Conservation (phyloP, 768 basidiomycete species). For the Mycena galericulata region DNA sequence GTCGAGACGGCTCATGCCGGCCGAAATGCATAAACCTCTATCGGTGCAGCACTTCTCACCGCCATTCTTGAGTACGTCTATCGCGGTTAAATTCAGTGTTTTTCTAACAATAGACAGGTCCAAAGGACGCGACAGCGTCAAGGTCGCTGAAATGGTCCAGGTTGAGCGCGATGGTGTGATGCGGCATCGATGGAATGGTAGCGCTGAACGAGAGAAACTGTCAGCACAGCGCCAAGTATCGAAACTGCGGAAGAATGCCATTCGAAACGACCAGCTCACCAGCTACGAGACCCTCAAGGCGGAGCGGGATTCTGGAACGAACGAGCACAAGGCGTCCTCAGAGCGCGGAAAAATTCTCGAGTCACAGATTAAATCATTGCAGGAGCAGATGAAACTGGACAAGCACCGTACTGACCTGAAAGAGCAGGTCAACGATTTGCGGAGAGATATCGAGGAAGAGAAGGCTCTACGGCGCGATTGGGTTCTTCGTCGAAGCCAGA, state of each 20-base stretch:
- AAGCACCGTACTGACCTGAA: conserved; percentile 8
- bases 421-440: neutral
- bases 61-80: conserved; percentile 18
- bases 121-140: conserved; percentile 1
- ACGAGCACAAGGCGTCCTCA: neutral
- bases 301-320: neutral
- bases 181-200: conserved; percentile 9
- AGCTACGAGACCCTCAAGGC: neutral
- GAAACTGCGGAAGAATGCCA: neutral
- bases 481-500: neutral
- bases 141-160: neutral
- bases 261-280: neutral
- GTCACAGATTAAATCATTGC: neutral
- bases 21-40: conserved; percentile 30
- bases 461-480: neutral
- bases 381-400: conserved; percentile 1
- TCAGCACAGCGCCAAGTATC: neutral
- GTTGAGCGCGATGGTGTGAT: neutral
- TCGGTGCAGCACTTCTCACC: conserved; percentile 21
- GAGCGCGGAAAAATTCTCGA: neutral
- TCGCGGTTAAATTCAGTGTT: neutral
- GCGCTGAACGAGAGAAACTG: neutral
- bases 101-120: neutral
- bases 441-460: neutral
- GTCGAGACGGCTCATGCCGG: conserved; percentile 31